Conservation (phyloP, 768 basidiomycete species). For the Clitopilus hobsonii region DNA sequence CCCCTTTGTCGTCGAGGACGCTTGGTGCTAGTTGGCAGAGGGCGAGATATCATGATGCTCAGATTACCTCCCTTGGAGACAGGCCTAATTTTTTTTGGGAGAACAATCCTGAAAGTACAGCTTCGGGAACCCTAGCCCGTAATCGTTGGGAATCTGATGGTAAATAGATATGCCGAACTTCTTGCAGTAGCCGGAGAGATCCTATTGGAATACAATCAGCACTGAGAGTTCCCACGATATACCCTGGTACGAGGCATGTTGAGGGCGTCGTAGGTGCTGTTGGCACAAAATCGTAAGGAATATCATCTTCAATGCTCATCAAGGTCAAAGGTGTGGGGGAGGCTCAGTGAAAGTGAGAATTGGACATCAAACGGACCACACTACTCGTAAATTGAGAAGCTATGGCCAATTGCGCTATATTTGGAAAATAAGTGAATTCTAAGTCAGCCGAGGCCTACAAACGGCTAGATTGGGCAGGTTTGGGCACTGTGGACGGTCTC, state of each 20-base stretch:
- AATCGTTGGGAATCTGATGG: neutral
- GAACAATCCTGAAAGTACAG: slow-evolving; percentile 36
- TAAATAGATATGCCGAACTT: neutral
- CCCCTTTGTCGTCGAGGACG: neutral
- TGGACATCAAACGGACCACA: too few relatives aligned
- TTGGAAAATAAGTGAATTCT: too few relatives aligned
- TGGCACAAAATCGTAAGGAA: slow-evolving; percentile 25
- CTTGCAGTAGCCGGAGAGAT: slow-evolving; percentile 36
- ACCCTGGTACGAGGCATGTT: slow-evolving; percentile 31
- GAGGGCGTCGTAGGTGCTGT: slow-evolving; percentile 28
- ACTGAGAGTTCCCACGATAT: slow-evolving; percentile 32
- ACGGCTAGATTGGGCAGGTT: slow-evolving; percentile 16
- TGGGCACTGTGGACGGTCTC: slow-evolving; percentile 35
- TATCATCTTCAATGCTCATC: too few relatives aligned
- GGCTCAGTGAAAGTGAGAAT: too few relatives aligned
- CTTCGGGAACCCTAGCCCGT: slow-evolving; percentile 32
- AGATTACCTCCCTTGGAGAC: slow-evolving; percentile 32
- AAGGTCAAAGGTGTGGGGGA: too few relatives aligned
- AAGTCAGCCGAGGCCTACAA: neutral
- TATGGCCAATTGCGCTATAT: too few relatives aligned
- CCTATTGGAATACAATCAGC: slow-evolving; percentile 16
- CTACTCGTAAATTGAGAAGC: too few relatives aligned
- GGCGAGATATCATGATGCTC: too few relatives aligned
- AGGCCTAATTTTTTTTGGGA: slow-evolving; percentile 28
- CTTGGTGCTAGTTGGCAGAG: neutral